Evolutionary conservation across 371 early-diverging fungal genomes (phyloP), one percentile per base, ranked within the genome.

Genomic region (Basidiobolus meristosporus): DNA sequence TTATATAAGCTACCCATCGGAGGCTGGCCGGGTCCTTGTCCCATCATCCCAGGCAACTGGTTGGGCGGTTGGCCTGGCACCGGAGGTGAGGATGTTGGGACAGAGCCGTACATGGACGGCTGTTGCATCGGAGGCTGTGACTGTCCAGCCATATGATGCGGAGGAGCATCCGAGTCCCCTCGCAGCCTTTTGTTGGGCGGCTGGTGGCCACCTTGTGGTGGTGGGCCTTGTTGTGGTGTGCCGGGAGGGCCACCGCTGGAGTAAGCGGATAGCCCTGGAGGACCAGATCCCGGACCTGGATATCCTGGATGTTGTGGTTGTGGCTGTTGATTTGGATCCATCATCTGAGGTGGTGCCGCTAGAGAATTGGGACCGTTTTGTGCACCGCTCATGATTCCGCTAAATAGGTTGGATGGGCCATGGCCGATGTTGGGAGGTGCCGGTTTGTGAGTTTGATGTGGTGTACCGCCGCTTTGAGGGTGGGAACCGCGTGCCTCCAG

Each of bases 401-500:
- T 26, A 9, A 26, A 26, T 12, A 57, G 44, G 31, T 56, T 61
- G 16, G 55, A 57, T 31, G 53, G 56, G 18, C 59, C 54, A 20
- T 64, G 61, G 22, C 60, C 59, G 29, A 60, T 57, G 32, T 57
- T 57, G 17, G 64, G 64, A 34, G 61, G 64, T 19, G 56, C 56
- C 12, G 57, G 55, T 41, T 57, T 58, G 5, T 35, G 35, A 9
- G 17, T 17, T 17, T 35, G 35, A 17, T 17, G 15, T 4, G 35
- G 17, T 3, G 35, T 15, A 2, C 35, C 35, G 18, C 35, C 16
- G 19, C 15, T 17, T 11, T 19, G 17, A 17, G 35, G 35, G 7
- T 35, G 15, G 18, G 35, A 35, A 21, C 11, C 18, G 22, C 21
- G 10, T 31, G 36, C 18, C 34, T 79, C 78, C 6, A 86, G 62